Base-by-base conservation (phyloP, 805 yeast genomes). In the Novakomyces olei region DNA sequence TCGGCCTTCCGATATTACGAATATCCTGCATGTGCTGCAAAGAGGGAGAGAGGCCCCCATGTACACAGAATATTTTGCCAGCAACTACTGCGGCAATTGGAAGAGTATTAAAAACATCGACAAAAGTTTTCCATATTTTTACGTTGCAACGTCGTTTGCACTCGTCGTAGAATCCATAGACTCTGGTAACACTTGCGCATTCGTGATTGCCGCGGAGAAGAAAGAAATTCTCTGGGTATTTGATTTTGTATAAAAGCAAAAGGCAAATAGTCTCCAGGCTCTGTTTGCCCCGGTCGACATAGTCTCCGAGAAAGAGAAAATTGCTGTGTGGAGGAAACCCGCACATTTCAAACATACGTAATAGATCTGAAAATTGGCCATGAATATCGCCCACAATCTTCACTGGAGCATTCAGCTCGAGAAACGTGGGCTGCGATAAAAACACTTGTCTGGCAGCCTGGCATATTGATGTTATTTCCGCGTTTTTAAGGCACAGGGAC, bases 261-360 rank as follows among this genome's bases (percentile, higher is more conserved):
- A 88, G 59, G 38, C 85, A 57, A 15, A 88, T 81, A 0, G 98
- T 88, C 51, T 88, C 98, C 36, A 88, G 58, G 3, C 91, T 74
- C 55, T 88, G 98, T 53, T 88, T 88, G 36, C 98, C 98, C 42
- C 98, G 66, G 56, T 88, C 98, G 30, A 88, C 98, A 52, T 88
- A 88, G 55, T 88, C 98, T 19, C 98, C 98, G 30, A 88, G 55
- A 45, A 88, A 85, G 42, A 88, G 57, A 54, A 81, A 88, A 53
- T 88, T 88, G 9, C 94, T 69, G 39, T 75, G 67, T 2, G 96
- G 96, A 4, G 98, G 98, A 54, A 85, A 79, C 15, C 98, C 98
- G 58, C 96, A 83, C 57, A 81, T 75, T 36, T 92, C 80, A 54
- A 88, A 80, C 37, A 88, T 65, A 42, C 98, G 67, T 41, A 88